These are phyloP conservation scores for Sutorius australiensis DNA, from an alignment of 768 basidiomycete genomes.

Conservation along the genomic window DNA sequence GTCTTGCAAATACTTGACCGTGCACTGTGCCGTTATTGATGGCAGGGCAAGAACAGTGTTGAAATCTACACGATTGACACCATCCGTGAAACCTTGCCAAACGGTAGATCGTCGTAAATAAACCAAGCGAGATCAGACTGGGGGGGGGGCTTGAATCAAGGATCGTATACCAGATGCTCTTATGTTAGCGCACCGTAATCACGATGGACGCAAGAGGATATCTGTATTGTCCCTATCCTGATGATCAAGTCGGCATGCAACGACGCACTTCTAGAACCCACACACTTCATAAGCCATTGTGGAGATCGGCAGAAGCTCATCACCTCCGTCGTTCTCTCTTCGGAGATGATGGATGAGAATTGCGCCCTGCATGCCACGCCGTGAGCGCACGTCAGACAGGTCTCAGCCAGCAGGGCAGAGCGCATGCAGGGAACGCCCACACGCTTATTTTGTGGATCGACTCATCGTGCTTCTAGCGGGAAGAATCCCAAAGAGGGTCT, in stretches of 20 bases:
- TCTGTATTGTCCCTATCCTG: neutral
- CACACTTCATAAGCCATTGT: constrained; percentile 42
- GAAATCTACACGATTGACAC: neutral
- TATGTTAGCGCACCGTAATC: constrained; percentile 24
- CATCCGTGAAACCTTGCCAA: neutral
- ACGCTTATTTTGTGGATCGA: constrained; percentile 47
- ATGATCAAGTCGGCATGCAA: neutral
- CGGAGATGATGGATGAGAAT: constrained; percentile 51
- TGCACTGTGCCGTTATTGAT: neutral
- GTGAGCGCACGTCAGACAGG: constrained; percentile 4
- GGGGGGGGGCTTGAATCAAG: neutral
- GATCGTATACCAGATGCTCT: neutral
- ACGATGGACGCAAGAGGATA: constrained; percentile 40
- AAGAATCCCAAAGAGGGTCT: constrained; percentile 50
- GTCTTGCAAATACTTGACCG: neutral
- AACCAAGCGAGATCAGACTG: constrained; percentile 2
- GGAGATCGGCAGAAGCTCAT: constrained; percentile 59
- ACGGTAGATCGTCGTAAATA: neutral
- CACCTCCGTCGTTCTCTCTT: constrained; percentile 46
- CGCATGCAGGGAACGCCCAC: constrained; percentile 60
- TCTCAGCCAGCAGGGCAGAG: constrained; percentile 6
- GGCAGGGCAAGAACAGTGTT: neutral
- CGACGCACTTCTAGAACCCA: constrained; percentile 35
- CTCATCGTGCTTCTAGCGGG: constrained; percentile 53
- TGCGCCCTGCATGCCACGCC: constrained; percentile 45